These are phyloP conservation scores for Neofusicoccum cordaticola DNA, from an alignment of 2,329 filamentous ascomycete species.

Conservation along the genomic window DNA sequence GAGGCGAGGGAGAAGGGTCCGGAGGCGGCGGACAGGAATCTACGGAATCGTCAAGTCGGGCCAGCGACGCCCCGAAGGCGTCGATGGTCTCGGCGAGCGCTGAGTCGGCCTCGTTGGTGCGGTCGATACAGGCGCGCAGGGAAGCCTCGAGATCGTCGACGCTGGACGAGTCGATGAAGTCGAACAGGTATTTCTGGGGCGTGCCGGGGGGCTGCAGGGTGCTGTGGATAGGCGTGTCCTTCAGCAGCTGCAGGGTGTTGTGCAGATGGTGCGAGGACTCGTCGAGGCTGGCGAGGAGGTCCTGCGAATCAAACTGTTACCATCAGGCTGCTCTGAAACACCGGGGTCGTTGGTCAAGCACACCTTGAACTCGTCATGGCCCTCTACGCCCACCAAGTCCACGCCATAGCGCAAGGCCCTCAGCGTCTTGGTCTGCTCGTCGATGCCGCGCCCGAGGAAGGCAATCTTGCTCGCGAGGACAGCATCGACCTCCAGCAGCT, in stretches of 20 bases:
- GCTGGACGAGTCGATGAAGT: constrained; percentile 72
- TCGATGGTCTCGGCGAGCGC: constrained; percentile 52
- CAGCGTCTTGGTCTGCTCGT: constrained; percentile 44
- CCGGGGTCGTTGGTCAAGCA: constrained; percentile 15
- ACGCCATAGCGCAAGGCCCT: constrained; percentile 44
- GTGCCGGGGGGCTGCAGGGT: constrained; percentile 56
- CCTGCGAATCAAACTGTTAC: constrained; percentile 26
- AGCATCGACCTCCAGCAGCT: constrained; percentile 74
- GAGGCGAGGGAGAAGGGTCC: constrained; percentile 36
- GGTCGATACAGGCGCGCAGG: constrained; percentile 68
- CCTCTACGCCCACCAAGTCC: constrained; percentile 40
- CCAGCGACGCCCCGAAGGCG: constrained; percentile 73
- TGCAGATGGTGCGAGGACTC: constrained; percentile 63
- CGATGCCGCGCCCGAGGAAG: constrained; percentile 41
- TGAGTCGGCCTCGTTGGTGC: constrained; percentile 67
- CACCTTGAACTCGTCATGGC: constrained; percentile 45
- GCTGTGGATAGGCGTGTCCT: constrained; percentile 62
- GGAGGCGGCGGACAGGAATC: constrained; percentile 31
- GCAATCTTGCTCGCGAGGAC: constrained; percentile 58
- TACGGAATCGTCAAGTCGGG: constrained; percentile 49
- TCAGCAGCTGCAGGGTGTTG: constrained; percentile 64
- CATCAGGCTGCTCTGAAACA: neutral
- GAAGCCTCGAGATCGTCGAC: constrained; percentile 65
- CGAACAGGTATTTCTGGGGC: constrained; percentile 61
- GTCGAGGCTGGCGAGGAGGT: constrained; percentile 64